Base-by-base conservation (phyloP, 306 rosid genomes). In the Begonia fuchsioides region DNA sequence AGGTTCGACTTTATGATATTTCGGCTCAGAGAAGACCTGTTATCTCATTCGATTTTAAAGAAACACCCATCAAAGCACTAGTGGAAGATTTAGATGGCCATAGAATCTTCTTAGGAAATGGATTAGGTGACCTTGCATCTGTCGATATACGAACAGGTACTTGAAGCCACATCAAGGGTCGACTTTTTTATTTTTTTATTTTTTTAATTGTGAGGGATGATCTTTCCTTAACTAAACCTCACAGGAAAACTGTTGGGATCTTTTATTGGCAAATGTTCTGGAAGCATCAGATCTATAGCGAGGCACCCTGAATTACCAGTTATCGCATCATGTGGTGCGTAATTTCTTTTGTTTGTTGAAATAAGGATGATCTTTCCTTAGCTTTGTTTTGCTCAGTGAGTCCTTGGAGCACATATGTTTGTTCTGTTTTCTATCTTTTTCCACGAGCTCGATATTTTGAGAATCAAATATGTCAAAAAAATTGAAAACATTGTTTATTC, bases 21-120 rank as follows among this genome's bases (percentile, higher is more conserved):
- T 77, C 95, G 65, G 79, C 98, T 63, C 98, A 85, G 70, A 71
- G 94, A 52, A 85, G 98, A 57, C 94, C 94, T 55, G 93, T 82
- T 67, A 56, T 85, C 58, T 75, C 92, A 17, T 65, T 85, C 67
- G 68, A 82, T 73, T 85, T 82, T 45, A 68, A 75, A 47, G 98
- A 85, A 75, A 77, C 93, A 13, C 68, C 98, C 40, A 82, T 92
- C 57, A 92, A 79, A 77, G 73, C 94, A 44, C 53, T 85, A 52
- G 79, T 76, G 13, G 94, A 63, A 66, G 98, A 85, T 73, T 44
- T 54, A 46, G 82, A 92, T 73, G 96, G 96, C 16, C 54, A 75
- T 50, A 72, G 94, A 63, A 59, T 85, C 59, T 85, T 82, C 70
- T 16, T 79, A 47, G 96, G 96, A 61, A 92, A 92, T 65, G 96